Conservation (phyloP, 2,329 filamentous ascomycete species). For the Gaeumannomyces tritici region DNA sequence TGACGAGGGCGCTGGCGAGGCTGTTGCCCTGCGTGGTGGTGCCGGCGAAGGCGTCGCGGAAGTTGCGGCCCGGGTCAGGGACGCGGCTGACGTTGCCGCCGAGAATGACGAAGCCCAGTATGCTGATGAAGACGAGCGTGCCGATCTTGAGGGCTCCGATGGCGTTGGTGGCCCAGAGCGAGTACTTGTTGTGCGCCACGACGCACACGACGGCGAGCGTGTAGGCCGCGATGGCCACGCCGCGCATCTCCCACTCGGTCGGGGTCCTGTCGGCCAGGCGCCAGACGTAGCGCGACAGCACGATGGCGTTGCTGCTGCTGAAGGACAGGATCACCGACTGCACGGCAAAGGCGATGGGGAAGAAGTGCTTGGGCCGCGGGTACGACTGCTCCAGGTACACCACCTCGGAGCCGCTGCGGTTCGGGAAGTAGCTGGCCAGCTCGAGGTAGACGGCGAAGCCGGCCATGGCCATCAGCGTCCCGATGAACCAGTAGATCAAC, state of each 20-base stretch:
- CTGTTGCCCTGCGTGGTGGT: constrained; percentile 29
- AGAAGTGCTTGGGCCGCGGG: constrained; percentile 52
- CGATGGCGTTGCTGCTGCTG: constrained; percentile 55
- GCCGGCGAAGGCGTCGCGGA: constrained; percentile 42
- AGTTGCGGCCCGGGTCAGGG: constrained; percentile 41
- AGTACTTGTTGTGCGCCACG: constrained; percentile 41
- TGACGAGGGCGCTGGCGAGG: constrained; percentile 49
- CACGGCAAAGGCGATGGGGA: constrained; percentile 55
- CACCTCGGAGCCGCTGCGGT: constrained; percentile 54
- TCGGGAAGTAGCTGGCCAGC: constrained; percentile 55
- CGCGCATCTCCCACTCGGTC: constrained; percentile 55
- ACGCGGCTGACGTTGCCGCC: constrained; percentile 41
- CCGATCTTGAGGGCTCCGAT: constrained; percentile 48
- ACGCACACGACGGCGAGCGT: constrained; percentile 44
- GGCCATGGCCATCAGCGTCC: constrained; percentile 46
- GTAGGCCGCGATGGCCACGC: constrained; percentile 55
- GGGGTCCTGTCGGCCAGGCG: constrained; percentile 39
- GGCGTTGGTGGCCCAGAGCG: constrained; percentile 40
- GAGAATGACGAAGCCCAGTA: constrained; percentile 49
- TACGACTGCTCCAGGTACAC: constrained; percentile 62
- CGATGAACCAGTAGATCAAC: constrained; percentile 56
- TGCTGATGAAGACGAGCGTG: constrained; percentile 46
- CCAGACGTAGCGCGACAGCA: constrained; percentile 55
- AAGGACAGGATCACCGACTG: constrained; percentile 56
- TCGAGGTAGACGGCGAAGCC: constrained; percentile 54